Conservation (phyloP, 768 basidiomycete species). For the Tulasnella sp. region DNA sequence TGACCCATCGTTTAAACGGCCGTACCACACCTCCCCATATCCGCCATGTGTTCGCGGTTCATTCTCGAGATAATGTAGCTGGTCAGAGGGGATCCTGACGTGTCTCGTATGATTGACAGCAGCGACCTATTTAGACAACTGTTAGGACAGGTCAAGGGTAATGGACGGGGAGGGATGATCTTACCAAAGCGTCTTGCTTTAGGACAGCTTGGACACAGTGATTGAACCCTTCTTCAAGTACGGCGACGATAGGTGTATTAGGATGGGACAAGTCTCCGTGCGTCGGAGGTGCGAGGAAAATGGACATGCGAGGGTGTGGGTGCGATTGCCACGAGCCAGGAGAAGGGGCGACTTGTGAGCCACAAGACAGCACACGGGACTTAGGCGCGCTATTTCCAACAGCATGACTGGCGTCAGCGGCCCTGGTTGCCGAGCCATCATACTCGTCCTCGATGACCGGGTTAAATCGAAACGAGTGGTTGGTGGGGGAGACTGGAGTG, state of each 20-base stretch:
- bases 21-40: background rate
- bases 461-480: background rate
- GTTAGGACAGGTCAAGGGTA: background rate
- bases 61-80: background rate
- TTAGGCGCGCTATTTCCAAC: background rate
- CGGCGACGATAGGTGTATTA: background rate
- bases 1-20: background rate
- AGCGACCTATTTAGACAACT: background rate
- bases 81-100: background rate
- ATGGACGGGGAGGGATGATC: background rate
- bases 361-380: background rate
- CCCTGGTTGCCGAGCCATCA: background rate
- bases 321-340: no score
- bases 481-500: background rate
- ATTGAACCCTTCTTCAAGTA: background rate
- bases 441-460: background rate
- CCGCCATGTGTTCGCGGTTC: background rate
- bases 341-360: background rate
- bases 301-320: background rate
- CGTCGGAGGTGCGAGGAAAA: background rate
- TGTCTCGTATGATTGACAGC: background rate
- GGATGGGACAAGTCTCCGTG: background rate
- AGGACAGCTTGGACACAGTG: background rate
- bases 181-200: conserved; percentile 4
- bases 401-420: background rate